Percentiles rank a stretch among this genome's conserved stretches.
Evolutionary conservation across 345 rosid species (phyloP).

Genomic region (Lepidium aucheri): DNA sequence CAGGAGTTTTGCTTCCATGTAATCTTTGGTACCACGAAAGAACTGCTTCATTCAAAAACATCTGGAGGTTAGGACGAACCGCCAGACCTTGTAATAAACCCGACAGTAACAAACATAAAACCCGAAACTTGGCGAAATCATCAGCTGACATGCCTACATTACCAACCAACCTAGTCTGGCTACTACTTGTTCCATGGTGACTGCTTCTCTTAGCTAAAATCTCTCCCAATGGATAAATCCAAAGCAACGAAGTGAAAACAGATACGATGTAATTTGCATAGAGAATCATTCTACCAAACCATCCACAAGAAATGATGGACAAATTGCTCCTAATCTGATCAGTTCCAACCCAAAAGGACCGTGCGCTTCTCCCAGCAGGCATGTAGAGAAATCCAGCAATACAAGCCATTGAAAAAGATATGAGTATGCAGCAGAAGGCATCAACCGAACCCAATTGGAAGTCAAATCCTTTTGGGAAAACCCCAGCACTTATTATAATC

Average conservation of each 20-base stretch:
- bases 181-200: background rate
- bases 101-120: slow-evolving; percentile 46
- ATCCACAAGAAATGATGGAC: slow-evolving; percentile 66
- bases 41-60: slow-evolving; percentile 88
- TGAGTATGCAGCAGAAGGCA: slow-evolving; percentile 40
- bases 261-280: slow-evolving; percentile 38
- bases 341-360: slow-evolving; percentile 90
- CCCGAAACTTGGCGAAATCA: slow-evolving; percentile 45
- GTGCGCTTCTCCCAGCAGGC: slow-evolving; percentile 67
- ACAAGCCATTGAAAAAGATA: slow-evolving; percentile 56
- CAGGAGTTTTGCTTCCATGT: slow-evolving; percentile 81
- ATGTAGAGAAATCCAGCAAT: slow-evolving; percentile 52
- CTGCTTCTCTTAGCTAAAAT: slow-evolving; percentile 33
- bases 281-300: slow-evolving; percentile 61
- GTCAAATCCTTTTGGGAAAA: slow-evolving; percentile 39
- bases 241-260: slow-evolving; percentile 62
- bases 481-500: slow-evolving; percentile 40
- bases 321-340: slow-evolving; percentile 69
- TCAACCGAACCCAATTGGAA: slow-evolving; percentile 52
- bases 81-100: slow-evolving; percentile 54
- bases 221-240: slow-evolving; percentile 69
- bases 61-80: slow-evolving; percentile 67
- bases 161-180: slow-evolving; percentile 34
- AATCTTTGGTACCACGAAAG: slow-evolving; percentile 87
- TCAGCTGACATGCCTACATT: slow-evolving; percentile 46